phyloP scores from a whole-genome alignment of 331 rosid genomes.

The Rosa hybrid region DNA sequence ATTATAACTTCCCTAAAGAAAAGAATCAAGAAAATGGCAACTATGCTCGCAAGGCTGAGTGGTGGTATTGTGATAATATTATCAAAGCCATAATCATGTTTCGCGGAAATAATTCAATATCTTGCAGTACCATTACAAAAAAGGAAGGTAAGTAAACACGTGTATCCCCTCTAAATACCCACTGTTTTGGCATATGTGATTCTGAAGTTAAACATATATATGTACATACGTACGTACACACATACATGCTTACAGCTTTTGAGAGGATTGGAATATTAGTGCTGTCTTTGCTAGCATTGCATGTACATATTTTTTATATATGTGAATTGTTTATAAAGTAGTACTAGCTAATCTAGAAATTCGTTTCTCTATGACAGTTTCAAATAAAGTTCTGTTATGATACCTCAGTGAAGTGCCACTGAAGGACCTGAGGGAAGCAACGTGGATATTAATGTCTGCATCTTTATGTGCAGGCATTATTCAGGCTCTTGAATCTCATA shows the following conservation, averaged over 20 bases:
- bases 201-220: too few relatives aligned
- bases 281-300: conserved; percentile 9
- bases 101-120: conserved; percentile 90
- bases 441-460: conserved; percentile 11
- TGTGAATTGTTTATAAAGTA: background rate
- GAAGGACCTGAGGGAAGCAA: background rate
- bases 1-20: conserved; percentile 84
- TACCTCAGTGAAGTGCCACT: background rate
- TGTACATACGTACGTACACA: background rate
- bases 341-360: background rate
- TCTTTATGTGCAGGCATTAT: conserved; percentile 66
- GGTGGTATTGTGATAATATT: conserved; percentile 82
- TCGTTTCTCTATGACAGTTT: background rate
- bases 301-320: conserved; percentile 11
- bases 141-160: conserved; percentile 64
- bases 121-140: conserved; percentile 94
- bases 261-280: background rate
- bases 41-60: conserved; percentile 93
- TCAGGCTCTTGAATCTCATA: conserved; percentile 96
- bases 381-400: background rate
- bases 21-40: conserved; percentile 90
- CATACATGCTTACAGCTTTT: background rate
- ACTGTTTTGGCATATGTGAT: too few relatives aligned
- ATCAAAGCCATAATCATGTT: conserved; percentile 95
- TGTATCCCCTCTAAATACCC: background rate